Percentiles rank a stretch among this genome's conserved stretches.
Conservation (phyloP, 2,329 filamentous ascomycete species). For the Botrytis deweyae region DNA sequence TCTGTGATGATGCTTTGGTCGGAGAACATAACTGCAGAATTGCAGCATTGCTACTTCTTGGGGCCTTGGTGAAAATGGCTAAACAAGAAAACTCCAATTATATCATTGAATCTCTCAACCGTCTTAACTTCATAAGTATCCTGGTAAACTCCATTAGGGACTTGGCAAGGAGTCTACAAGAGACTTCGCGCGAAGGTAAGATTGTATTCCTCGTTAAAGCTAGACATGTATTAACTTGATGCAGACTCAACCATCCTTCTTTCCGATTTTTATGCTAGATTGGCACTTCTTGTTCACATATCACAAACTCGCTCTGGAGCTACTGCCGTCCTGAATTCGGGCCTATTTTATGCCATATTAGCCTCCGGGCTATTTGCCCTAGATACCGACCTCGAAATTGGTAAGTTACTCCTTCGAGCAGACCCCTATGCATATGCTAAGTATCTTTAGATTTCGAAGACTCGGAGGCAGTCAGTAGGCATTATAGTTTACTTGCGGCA, state of each 20-base stretch:
- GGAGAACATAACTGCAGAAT: conserved; percentile 80
- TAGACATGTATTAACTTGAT: conserved; percentile 23
- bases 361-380: conserved; percentile 82
- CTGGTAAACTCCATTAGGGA: conserved; percentile 83
- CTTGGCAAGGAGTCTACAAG: conserved; percentile 70
- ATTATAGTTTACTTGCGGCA: conserved; percentile 76
- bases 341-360: conserved; percentile 78
- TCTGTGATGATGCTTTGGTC: conserved; percentile 91
- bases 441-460: conserved; percentile 36
- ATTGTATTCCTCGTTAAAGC: conserved; percentile 12
- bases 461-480: conserved; percentile 34
- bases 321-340: conserved; percentile 81
- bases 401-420: conserved; percentile 41
- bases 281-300: conserved; percentile 80
- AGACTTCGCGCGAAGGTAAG: conserved; percentile 57
- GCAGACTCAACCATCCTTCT: conserved; percentile 42
- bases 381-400: conserved; percentile 87
- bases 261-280: conserved; percentile 63
- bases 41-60: conserved; percentile 81
- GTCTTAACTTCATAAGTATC: conserved; percentile 87
- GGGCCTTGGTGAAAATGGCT: conserved; percentile 71
- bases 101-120: conserved; percentile 75
- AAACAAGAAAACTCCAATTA: conserved; percentile 69
- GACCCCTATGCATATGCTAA: conserved; percentile 24
- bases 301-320: conserved; percentile 84